phyloP scores from a whole-genome alignment of 495 filamentous ascomycete genomes.

The Xylaria telfairii region DNA sequence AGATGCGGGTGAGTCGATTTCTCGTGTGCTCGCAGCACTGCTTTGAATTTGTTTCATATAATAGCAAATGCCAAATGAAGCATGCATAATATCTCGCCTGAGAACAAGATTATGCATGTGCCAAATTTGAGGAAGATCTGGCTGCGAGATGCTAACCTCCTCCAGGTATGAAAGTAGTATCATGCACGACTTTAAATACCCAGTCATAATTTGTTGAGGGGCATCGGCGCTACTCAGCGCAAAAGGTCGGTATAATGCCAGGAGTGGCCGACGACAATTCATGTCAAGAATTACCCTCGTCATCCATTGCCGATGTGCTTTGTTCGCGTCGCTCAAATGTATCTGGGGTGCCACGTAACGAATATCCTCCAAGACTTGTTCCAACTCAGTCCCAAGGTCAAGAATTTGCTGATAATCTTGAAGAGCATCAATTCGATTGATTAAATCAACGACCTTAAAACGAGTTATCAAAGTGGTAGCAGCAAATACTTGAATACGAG shows the following conservation, averaged over 20 bases:
- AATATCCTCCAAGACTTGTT: constrained; percentile 46
- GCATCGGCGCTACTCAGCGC: constrained; percentile 41
- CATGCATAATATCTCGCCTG: constrained; percentile 45
- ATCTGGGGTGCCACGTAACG: constrained; percentile 40
- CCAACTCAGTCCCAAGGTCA: constrained; percentile 44
- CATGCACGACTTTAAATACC: constrained; percentile 48
- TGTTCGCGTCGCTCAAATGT: constrained; percentile 31
- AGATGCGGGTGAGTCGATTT: neutral
- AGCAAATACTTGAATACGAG: constrained; percentile 44
- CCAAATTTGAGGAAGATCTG: constrained; percentile 39
- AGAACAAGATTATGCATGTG: constrained; percentile 44
- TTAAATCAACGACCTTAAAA: constrained; percentile 39
- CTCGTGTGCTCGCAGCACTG: neutral
- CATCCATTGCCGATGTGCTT: constrained; percentile 41
- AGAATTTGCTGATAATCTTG: constrained; percentile 43
- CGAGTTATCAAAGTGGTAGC: constrained; percentile 41
- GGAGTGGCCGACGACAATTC: constrained; percentile 44
- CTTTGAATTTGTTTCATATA: constrained; percentile 41
- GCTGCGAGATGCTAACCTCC: constrained; percentile 40
- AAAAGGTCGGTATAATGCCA: constrained; percentile 49
- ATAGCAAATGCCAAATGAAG: constrained; percentile 46
- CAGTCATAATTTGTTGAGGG: constrained; percentile 42
- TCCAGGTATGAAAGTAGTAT: constrained; percentile 45
- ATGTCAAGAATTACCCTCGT: constrained; percentile 42
- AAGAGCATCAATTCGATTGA: constrained; percentile 44